phyloP scores from a whole-genome alignment of 768 basidiomycete genomes.

The Boletus reticuloceps region DNA sequence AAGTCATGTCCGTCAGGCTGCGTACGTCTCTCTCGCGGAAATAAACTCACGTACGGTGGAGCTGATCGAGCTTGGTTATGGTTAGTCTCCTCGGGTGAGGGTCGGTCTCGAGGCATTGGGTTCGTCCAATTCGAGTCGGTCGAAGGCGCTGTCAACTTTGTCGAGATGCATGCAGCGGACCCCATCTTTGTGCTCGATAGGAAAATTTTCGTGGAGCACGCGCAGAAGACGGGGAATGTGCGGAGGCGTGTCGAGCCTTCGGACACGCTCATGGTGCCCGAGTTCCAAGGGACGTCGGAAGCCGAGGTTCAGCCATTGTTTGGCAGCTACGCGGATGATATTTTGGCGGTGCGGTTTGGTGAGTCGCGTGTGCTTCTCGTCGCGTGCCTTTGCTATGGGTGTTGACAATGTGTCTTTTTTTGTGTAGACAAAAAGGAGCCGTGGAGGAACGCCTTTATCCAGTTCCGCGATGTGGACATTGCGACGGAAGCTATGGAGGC shows the following conservation, averaged over 20 bases:
- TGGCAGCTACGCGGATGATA: constrained; percentile 12
- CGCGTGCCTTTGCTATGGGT: neutral
- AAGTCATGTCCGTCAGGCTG: constrained; percentile 36
- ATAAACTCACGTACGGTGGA: neutral
- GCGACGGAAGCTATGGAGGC: constrained; percentile 48
- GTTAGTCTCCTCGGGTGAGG: constrained; percentile 29
- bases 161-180: constrained; percentile 38
- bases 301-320: constrained; percentile 27
- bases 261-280: constrained; percentile 30
- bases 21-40: constrained; percentile 33
- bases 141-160: constrained; percentile 37
- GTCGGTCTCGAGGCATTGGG: constrained; percentile 42
- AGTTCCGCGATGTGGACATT: constrained; percentile 44
- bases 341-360: constrained; percentile 32
- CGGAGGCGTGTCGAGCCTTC: constrained; percentile 18
- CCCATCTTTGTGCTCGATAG: constrained; percentile 50
- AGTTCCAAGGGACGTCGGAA: constrained; percentile 25
- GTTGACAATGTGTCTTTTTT: constrained; percentile 20
- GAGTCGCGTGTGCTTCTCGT: constrained; percentile 4
- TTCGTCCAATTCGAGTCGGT: constrained; percentile 42
- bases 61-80: neutral
- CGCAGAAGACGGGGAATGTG: constrained; percentile 8
- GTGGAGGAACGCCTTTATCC: constrained; percentile 47
- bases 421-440: constrained; percentile 26
- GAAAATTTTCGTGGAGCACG: constrained; percentile 42